These are phyloP conservation scores for Xylaria sp. DNA, from an alignment of 2,329 filamentous ascomycete species.

Conservation along the genomic window DNA sequence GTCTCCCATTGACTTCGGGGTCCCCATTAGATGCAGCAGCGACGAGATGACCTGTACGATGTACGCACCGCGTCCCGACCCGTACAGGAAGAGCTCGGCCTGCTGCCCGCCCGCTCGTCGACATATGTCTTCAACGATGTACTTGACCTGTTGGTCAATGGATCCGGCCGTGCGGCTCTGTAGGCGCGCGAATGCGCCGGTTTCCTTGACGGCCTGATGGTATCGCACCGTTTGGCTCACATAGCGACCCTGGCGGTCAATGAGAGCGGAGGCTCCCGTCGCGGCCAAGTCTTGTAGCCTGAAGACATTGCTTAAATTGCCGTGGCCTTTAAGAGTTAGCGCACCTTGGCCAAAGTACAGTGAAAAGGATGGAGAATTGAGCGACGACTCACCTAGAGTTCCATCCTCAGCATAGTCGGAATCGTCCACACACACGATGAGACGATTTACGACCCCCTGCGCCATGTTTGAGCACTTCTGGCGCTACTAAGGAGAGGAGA, in stretches of 20 bases:
- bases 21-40: slow-evolving; percentile 23
- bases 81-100: slow-evolving; percentile 28
- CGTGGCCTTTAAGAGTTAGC: slow-evolving; percentile 26
- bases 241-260: slow-evolving; percentile 9
- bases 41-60: slow-evolving; percentile 29
- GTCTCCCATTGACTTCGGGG: slow-evolving; percentile 22
- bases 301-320: slow-evolving; percentile 31
- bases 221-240: slow-evolving; percentile 26
- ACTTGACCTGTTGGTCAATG: slow-evolving; percentile 29
- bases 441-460: slow-evolving; percentile 10
- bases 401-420: slow-evolving; percentile 29
- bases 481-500: background rate
- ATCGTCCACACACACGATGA: slow-evolving; percentile 33
- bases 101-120: background rate
- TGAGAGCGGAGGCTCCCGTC: slow-evolving; percentile 6
- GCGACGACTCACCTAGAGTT: slow-evolving; percentile 21
- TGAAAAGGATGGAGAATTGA: background rate
- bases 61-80: slow-evolving; percentile 26
- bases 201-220: slow-evolving; percentile 21
- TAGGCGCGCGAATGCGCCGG: slow-evolving; percentile 10
- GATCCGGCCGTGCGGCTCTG: slow-evolving; percentile 15
- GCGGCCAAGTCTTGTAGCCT: slow-evolving; percentile 19
- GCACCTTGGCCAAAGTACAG: too few species aligned
- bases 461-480: slow-evolving; percentile 19
- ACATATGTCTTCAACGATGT: slow-evolving; percentile 28